Percentiles rank a stretch among this genome's conserved stretches.
Evolutionary conservation across 1,284 basidiomycete species (phyloP).

Genomic region (Cryptococcus wingfieldii): DNA sequence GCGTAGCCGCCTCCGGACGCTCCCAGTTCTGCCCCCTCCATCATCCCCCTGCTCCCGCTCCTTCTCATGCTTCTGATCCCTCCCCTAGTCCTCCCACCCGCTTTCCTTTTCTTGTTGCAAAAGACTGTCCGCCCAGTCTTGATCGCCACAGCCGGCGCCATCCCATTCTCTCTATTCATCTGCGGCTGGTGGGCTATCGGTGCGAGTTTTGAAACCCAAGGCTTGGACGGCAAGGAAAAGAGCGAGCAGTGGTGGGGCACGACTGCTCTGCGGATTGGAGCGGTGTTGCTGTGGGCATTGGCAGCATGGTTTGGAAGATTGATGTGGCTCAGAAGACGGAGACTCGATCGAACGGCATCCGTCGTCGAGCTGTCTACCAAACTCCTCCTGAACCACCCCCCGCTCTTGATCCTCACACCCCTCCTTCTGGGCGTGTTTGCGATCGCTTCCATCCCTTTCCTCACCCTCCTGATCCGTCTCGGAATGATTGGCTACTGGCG

Average conservation of each 20-base stretch:
- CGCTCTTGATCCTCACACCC: conserved; percentile 75
- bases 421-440: conserved; percentile 68
- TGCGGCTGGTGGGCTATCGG: conserved; percentile 82
- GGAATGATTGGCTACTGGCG: conserved; percentile 66
- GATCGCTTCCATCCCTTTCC: conserved; percentile 73
- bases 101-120: conserved; percentile 69
- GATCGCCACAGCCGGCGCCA: conserved; percentile 68
- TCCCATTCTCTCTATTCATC: conserved; percentile 73
- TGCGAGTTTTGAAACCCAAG: conserved; percentile 82
- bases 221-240: conserved; percentile 59
- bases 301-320: conserved; percentile 67
- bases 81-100: conserved; percentile 67
- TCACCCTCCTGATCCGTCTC: conserved; percentile 75
- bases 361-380: conserved; percentile 76
- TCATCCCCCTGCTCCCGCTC: conserved; percentile 78
- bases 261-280: conserved; percentile 66
- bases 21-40: conserved; percentile 26
- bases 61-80: conserved; percentile 71
- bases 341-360: conserved; percentile 54
- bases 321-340: conserved; percentile 62
- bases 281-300: conserved; percentile 67
- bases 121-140: conserved; percentile 78
- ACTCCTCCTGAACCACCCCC: conserved; percentile 71
- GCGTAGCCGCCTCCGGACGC: conserved; percentile 24
- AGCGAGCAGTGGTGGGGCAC: conserved; percentile 67